phyloP scores from a whole-genome alignment of 2,329 filamentous ascomycete genomes.

The Xylariaceae sp. region DNA sequence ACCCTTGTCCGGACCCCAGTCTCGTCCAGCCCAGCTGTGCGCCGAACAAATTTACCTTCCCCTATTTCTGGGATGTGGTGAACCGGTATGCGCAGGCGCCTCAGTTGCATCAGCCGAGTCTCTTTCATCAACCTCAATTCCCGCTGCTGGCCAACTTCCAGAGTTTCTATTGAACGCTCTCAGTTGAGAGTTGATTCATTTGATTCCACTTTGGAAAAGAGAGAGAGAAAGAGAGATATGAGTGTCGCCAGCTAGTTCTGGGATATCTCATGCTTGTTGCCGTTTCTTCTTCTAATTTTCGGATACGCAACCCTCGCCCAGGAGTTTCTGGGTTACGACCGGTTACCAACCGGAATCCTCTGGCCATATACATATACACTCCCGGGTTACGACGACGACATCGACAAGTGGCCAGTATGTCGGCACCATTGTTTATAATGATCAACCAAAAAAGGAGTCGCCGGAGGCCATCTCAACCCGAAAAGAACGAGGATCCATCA shows the following conservation, averaged over 20 bases:
- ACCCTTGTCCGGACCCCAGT: constrained; percentile 31
- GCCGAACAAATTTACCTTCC: constrained; percentile 43
- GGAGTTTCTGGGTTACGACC: not conserved
- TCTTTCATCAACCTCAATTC: constrained; percentile 50
- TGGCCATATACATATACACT: not conserved
- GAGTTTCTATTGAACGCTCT: constrained; percentile 40
- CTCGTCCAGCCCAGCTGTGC: constrained; percentile 34
- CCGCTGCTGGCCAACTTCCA: constrained; percentile 48
- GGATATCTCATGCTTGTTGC: not conserved
- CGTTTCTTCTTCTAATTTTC: not conserved
- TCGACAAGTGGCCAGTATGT: constrained; percentile 14
- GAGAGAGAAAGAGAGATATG: constrained; percentile 5
- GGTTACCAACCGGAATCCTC: not conserved
- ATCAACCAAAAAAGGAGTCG: not conserved
- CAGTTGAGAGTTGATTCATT: constrained; percentile 22
- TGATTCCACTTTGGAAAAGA: not conserved
- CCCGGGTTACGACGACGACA: not conserved
- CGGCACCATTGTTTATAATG: constrained; percentile 22
- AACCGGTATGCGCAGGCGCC: constrained; percentile 47
- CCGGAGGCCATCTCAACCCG: not conserved
- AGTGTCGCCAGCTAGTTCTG: constrained; percentile 7
- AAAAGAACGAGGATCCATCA: constrained; percentile 6
- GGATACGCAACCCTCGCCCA: not conserved
- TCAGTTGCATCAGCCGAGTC: constrained; percentile 44
- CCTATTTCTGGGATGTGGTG: constrained; percentile 47